Evolutionary conservation across 73 alveolate genomes (phyloP).

Genomic region (Paramecium tetraurelia): DNA sequence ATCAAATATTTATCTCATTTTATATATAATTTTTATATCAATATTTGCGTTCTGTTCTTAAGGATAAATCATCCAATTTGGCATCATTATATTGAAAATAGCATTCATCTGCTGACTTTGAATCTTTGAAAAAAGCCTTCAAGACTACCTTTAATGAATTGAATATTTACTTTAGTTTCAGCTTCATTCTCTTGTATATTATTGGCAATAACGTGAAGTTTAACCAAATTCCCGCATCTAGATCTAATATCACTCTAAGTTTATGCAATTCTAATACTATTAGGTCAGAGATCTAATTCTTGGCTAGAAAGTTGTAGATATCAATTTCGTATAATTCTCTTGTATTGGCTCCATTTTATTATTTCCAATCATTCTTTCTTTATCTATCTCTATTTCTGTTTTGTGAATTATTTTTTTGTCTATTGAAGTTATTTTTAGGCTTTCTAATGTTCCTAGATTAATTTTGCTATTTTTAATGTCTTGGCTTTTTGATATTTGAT

Average conservation of each 20-base stretch:
- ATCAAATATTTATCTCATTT: not conserved
- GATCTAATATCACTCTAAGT: not conserved
- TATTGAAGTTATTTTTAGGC: not conserved
- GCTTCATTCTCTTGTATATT: not conserved
- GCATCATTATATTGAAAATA: conserved; percentile 3
- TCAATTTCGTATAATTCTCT: not conserved
- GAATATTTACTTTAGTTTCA: not conserved
- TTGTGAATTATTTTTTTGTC: not conserved
- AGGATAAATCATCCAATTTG: not conserved
- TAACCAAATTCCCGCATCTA: conserved; percentile 10
- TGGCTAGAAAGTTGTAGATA: not conserved
- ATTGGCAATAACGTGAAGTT: not conserved
- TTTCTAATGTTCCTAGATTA: not conserved
- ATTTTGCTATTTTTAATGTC: not conserved
- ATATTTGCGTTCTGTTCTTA: conserved; percentile 14
- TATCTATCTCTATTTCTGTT: not conserved
- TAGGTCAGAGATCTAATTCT: not conserved
- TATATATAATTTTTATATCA: not conserved
- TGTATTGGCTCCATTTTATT: not conserved
- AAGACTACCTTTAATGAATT: not conserved
- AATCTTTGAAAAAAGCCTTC: not conserved
- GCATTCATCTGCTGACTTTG: conserved; percentile 13
- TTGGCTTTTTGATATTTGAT: not conserved
- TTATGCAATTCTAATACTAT: not conserved
- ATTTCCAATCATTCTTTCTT: not conserved